These are phyloP conservation scores for Penstemon barbatus DNA, from an alignment of 257 asterid genomes.

Conservation along the genomic window DNA sequence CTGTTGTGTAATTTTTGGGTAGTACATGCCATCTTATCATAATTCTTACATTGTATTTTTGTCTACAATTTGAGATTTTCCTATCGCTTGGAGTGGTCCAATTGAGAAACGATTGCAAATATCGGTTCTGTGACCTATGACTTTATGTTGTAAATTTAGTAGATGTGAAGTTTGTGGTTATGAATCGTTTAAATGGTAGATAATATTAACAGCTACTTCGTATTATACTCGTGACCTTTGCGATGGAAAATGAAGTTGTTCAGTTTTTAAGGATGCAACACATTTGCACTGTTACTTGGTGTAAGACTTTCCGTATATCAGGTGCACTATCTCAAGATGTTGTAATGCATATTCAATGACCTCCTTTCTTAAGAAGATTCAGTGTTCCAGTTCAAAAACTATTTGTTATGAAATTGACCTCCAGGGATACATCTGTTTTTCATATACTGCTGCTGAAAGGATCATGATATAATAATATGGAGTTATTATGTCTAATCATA, in stretches of 20 bases:
- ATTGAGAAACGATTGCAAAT: neutral
- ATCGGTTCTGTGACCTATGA: no score
- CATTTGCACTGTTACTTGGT: neutral
- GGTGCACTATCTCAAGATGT: neutral
- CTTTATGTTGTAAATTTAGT: no score
- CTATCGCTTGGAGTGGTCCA: slow-evolving; percentile 1
- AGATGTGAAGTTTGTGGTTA: no score
- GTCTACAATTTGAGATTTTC: neutral
- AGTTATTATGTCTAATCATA: slow-evolving; percentile 1
- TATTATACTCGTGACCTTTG: neutral
- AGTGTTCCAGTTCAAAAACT: neutral
- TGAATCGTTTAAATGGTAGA: neutral
- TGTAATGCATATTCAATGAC: neutral
- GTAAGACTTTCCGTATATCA: neutral
- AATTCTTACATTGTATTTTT: neutral
- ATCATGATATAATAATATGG: neutral
- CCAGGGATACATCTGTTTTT: neutral
- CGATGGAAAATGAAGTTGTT: neutral
- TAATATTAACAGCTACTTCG: neutral
- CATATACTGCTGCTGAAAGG: slow-evolving; percentile 2
- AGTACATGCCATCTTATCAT: neutral
- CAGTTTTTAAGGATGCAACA: no score
- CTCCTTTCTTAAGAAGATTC: neutral
- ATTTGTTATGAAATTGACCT: neutral
- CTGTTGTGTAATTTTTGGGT: neutral